phyloP scores from a whole-genome alignment of 805 yeast genomes.

The Sungouiozyma ichnusensis region DNA sequence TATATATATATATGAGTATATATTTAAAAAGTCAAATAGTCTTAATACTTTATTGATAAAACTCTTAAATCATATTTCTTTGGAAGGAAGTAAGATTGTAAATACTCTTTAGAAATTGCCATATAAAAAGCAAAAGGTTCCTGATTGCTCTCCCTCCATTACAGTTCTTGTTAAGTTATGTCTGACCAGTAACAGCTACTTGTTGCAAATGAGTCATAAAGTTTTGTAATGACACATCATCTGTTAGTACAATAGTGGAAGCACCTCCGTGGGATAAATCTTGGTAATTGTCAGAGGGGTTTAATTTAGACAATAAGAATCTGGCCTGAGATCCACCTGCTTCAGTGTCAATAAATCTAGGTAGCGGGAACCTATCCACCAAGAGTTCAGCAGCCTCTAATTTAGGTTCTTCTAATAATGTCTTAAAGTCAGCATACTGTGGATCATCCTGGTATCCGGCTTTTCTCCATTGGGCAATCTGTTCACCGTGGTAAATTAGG shows the following conservation, averaged over 20 bases:
- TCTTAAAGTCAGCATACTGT: constrained; percentile 81
- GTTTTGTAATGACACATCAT: constrained; percentile 89
- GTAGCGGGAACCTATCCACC: constrained; percentile 92
- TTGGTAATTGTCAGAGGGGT: constrained; percentile 82
- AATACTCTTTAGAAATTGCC: neutral
- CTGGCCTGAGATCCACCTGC: constrained; percentile 99
- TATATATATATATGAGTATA: neutral
- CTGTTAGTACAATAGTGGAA: constrained; percentile 78
- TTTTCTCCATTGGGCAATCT: constrained; percentile 93
- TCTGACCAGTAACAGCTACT: constrained; percentile 57
- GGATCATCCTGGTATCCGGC: constrained; percentile 88
- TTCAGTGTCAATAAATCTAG: constrained; percentile 93
- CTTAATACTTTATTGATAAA: too few species aligned
- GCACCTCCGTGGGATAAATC: constrained; percentile 39
- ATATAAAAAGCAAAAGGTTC: neutral
- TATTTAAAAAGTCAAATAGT: too few species aligned
- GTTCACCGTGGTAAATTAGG: constrained; percentile 88
- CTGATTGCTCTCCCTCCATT: neutral
- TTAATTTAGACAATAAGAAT: constrained; percentile 86
- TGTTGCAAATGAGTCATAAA: constrained; percentile 92
- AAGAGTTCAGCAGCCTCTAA: constrained; percentile 86
- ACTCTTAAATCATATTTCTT: neutral
- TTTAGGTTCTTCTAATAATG: constrained; percentile 78
- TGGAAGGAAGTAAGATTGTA: neutral
- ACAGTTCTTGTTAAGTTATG: constrained; percentile 9